Evolutionary conservation across 2,329 filamentous ascomycete species (phyloP).

Genomic region (Monosporascus ibericus): DNA sequence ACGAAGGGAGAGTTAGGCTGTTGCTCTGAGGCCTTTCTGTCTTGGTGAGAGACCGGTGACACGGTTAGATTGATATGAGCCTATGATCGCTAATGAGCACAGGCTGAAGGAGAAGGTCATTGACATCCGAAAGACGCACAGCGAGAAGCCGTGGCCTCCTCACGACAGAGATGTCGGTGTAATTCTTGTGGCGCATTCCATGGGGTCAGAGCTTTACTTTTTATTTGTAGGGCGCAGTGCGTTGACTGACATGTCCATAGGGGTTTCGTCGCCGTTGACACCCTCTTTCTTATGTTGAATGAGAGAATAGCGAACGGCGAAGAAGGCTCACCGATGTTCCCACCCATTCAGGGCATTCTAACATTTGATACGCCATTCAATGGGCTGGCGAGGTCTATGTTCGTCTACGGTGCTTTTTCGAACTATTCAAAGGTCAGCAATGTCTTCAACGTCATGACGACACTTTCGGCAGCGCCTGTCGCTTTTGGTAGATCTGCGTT

Average conservation of each 20-base stretch:
- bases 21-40: conserved; percentile 38
- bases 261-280: conserved; percentile 79
- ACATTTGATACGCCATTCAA: conserved; percentile 84
- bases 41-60: conserved; percentile 31
- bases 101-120: conserved; percentile 79
- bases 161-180: conserved; percentile 75
- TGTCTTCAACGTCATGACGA: conserved; percentile 53
- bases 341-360: conserved; percentile 72
- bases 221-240: too few relatives aligned
- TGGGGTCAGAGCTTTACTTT: conserved; percentile 43
- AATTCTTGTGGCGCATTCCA: conserved; percentile 77
- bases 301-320: conserved; percentile 46
- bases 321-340: conserved; percentile 56
- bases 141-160: conserved; percentile 68
- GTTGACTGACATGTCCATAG: conserved; percentile 52
- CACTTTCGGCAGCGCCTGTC: conserved; percentile 43
- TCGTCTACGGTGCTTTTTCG: conserved; percentile 54
- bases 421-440: conserved; percentile 52
- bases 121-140: conserved; percentile 64
- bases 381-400: conserved; percentile 54
- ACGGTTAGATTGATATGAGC: not conserved
- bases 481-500: conserved; percentile 34
- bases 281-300: conserved; percentile 64
- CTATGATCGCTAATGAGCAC: not conserved
- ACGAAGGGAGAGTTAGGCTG: conserved; percentile 60